Conservation (phyloP, 1,284 basidiomycete genomes). For the Ganoderma leucocontextum region DNA sequence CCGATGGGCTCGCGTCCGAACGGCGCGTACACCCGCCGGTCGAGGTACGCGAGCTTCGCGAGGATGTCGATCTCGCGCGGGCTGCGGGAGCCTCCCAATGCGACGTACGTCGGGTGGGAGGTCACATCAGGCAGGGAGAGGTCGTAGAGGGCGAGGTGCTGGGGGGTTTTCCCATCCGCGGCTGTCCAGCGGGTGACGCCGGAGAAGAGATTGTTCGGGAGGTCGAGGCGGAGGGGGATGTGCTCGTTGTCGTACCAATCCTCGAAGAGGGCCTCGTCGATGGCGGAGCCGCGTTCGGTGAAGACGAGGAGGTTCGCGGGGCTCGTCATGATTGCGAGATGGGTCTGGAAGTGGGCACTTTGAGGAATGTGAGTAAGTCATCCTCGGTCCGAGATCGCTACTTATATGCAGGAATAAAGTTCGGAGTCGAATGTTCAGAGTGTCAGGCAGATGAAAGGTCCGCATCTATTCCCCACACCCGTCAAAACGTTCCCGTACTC, state of each 20-base stretch:
- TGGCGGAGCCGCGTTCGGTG: constrained; percentile 11
- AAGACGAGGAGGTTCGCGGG: constrained; percentile 11
- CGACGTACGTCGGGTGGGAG: constrained; percentile 55
- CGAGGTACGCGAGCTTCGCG: constrained; percentile 53
- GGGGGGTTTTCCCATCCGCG: constrained; percentile 49
- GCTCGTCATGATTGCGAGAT: neutral
- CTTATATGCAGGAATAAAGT: neutral
- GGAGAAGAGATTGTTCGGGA: constrained; percentile 53
- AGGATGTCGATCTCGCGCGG: constrained; percentile 60
- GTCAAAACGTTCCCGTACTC: neutral
- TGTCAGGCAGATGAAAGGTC: neutral
- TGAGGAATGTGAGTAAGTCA: neutral
- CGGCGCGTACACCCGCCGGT: constrained; percentile 55
- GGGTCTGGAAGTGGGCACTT: too few relatives aligned
- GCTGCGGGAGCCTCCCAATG: constrained; percentile 59
- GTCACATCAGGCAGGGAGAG: constrained; percentile 56
- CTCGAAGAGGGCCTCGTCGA: constrained; percentile 8
- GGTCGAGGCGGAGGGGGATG: constrained; percentile 52
- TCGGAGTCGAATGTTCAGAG: neutral
- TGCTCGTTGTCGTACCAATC: constrained; percentile 15
- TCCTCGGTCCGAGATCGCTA: neutral
- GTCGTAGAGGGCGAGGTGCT: constrained; percentile 67
- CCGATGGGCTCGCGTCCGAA: constrained; percentile 3
- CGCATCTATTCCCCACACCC: neutral
- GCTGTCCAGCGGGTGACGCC: constrained; percentile 59